A percentile compares a stretch with the other conserved stretches of the same genome.
phyloP scores from a whole-genome alignment of 768 basidiomycete genomes.

The Termitomyces sp. region DNA sequence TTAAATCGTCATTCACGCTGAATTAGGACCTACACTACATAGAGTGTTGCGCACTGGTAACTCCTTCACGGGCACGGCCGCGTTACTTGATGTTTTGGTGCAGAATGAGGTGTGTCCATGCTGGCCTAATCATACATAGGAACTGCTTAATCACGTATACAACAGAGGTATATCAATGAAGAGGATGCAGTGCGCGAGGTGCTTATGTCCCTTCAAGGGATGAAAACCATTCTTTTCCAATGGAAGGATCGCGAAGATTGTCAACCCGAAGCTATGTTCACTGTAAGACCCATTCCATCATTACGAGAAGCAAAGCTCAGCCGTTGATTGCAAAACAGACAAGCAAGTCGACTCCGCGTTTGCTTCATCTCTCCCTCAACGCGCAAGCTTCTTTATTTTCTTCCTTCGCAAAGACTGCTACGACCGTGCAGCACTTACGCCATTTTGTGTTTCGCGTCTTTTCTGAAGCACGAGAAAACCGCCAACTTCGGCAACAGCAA shows the following conservation, averaged over 20 bases:
- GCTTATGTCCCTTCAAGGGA: constrained; percentile 71
- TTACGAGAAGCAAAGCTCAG: not conserved
- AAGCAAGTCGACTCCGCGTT: constrained; percentile 45
- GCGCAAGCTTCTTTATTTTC: constrained; percentile 63
- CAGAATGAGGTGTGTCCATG: constrained; percentile 13
- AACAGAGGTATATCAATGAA: constrained; percentile 66
- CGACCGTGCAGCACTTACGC: constrained; percentile 26
- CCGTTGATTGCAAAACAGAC: constrained; percentile 28
- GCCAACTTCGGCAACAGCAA: not conserved
- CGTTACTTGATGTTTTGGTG: constrained; percentile 13
- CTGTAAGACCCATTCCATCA: constrained; percentile 17
- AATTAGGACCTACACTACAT: constrained; percentile 15
- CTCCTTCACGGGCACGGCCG: not conserved
- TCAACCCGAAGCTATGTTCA: constrained; percentile 15
- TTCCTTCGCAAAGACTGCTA: constrained; percentile 54
- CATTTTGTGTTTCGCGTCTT: constrained; percentile 3
- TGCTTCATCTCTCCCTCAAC: constrained; percentile 62
- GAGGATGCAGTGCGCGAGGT: constrained; percentile 75
- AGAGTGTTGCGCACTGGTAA: constrained; percentile 5
- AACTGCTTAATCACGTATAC: not conserved
- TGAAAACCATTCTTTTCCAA: constrained; percentile 51
- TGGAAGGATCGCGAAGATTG: constrained; percentile 23
- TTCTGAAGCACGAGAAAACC: not conserved
- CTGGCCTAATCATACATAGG: not conserved
- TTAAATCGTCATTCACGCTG: not conserved